These are phyloP conservation scores for Arthrobotrys pseudoclavata DNA, from an alignment of 2,329 filamentous ascomycete genomes.

Conservation along the genomic window DNA sequence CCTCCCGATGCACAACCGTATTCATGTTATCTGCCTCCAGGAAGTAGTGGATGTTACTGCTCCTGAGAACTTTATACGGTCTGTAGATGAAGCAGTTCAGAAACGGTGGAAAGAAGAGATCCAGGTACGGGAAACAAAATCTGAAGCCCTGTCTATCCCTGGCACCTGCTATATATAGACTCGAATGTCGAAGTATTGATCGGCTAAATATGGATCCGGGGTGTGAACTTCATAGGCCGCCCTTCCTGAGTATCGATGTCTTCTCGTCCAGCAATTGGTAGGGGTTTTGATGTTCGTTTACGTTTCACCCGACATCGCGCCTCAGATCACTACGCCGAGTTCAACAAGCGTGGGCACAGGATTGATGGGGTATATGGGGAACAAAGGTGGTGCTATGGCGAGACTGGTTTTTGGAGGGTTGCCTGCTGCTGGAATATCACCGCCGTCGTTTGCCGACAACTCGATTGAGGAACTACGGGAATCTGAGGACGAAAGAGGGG, in stretches of 20 bases:
- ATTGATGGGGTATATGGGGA: conserved; percentile 91
- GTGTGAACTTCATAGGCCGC: conserved; percentile 70
- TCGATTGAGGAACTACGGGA: conserved; percentile 26
- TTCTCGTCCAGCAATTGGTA: conserved; percentile 86
- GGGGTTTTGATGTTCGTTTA: conserved; percentile 88
- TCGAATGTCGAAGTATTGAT: conserved; percentile 3
- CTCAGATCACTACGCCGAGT: conserved; percentile 83
- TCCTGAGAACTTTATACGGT: conserved; percentile 82
- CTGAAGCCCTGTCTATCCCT: neutral
- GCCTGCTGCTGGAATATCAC: conserved; percentile 52
- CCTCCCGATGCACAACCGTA: conserved; percentile 65
- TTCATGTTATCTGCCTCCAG: conserved; percentile 92
- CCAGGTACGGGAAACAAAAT: conserved; percentile 58
- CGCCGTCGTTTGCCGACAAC: conserved; percentile 36
- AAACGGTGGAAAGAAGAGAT: conserved; percentile 86
- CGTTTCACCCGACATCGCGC: conserved; percentile 80
- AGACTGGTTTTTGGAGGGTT: conserved; percentile 79
- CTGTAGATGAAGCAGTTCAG: conserved; percentile 78
- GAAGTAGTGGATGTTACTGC: conserved; percentile 90
- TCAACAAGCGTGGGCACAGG: conserved; percentile 88
- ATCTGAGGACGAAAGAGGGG: conserved; percentile 76
- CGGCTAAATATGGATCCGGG: conserved; percentile 39
- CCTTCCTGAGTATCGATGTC: conserved; percentile 81
- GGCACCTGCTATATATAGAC: neutral
- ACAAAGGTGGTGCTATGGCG: conserved; percentile 89